Evolutionary conservation across 192 early-diverging fungal species (phyloP).

Genomic region (Backusella macrospora): DNA sequence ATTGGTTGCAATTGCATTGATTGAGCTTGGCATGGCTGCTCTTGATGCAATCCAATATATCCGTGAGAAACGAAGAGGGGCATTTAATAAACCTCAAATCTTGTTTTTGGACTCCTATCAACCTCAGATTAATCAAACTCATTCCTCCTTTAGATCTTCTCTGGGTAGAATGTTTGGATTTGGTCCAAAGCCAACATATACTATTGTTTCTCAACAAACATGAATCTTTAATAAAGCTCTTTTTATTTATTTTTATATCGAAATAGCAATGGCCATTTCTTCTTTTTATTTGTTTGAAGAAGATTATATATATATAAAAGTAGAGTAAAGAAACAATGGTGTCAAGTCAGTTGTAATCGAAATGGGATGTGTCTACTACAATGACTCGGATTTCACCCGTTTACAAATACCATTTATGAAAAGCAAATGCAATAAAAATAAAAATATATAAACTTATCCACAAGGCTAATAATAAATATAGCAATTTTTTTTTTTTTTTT

Average conservation of each 20-base stretch:
- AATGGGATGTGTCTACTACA: no score
- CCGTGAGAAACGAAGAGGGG: slow-evolving; percentile 70
- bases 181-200: not conserved
- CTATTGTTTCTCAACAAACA: slow-evolving; percentile 16
- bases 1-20: slow-evolving; percentile 79
- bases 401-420: no score
- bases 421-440: not conserved
- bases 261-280: no score
- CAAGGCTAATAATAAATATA: not conserved
- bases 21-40: slow-evolving; percentile 75
- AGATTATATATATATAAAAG: no score
- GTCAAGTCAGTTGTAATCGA: no score
- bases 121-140: not conserved
- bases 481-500: not conserved
- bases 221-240: not conserved
- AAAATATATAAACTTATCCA: not conserved
- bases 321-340: no score
- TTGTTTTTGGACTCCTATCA: slow-evolving; percentile 46
- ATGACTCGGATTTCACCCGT: no score
- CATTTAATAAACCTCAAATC: slow-evolving; percentile 79
- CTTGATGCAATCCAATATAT: slow-evolving; percentile 75
- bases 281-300: no score
- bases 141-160: slow-evolving; percentile 23
- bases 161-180: slow-evolving; percentile 31
- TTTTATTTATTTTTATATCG: no score